Conservation (phyloP, 2,329 filamentous ascomycete genomes). For the Chalaropsis thielavioides region DNA sequence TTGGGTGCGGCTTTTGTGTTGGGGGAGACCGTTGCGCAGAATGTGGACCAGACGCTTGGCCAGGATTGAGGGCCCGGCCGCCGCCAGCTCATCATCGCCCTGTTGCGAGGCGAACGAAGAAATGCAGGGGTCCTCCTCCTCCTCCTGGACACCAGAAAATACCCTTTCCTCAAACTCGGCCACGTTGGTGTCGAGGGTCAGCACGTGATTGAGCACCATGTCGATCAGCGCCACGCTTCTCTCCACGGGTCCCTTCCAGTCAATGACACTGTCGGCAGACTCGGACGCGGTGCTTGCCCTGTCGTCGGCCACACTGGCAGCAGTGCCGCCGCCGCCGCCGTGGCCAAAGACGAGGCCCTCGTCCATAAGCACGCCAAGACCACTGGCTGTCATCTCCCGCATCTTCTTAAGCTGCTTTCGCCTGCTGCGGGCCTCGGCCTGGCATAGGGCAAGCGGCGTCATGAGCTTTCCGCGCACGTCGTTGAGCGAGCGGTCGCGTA, state of each 20-base stretch:
- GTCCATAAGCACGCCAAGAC: conserved; percentile 73
- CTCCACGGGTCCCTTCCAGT: conserved; percentile 59
- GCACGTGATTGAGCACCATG: conserved; percentile 61
- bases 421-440: conserved; percentile 62
- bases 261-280: conserved; percentile 28
- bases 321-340: background rate
- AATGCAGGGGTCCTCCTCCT: conserved; percentile 46
- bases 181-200: conserved; percentile 46
- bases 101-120: conserved; percentile 23
- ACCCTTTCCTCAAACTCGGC: conserved; percentile 52
- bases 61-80: conserved; percentile 43
- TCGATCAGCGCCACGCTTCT: conserved; percentile 77
- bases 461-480: conserved; percentile 59
- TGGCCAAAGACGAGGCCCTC: conserved; percentile 59
- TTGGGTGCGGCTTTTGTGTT: conserved; percentile 45
- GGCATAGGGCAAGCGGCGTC: conserved; percentile 61
- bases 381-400: conserved; percentile 68
- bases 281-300: conserved; percentile 23
- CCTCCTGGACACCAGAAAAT: conserved; percentile 47
- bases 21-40: conserved; percentile 52
- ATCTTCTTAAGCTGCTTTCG: conserved; percentile 56
- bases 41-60: conserved; percentile 54
- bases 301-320: conserved; percentile 30
- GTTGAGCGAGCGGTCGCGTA: conserved; percentile 55
- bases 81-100: conserved; percentile 13